phyloP scores from a whole-genome alignment of 768 basidiomycete genomes.

The Panaeolus cyanescens region DNA sequence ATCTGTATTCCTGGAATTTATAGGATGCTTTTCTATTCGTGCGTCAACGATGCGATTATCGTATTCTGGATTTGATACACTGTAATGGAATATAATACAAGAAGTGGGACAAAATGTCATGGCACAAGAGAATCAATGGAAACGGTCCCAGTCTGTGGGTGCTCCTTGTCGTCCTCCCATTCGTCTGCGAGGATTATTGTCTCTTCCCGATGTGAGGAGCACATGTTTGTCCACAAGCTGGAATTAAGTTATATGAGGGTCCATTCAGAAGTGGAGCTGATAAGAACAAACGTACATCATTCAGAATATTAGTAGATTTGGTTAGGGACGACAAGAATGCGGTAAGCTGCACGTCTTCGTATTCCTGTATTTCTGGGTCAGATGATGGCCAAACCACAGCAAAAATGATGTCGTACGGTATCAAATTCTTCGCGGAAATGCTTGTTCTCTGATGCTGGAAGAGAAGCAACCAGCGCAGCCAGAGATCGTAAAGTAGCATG shows the following conservation, averaged over 20 bases:
- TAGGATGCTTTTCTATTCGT: not conserved
- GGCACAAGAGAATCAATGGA: constrained; percentile 34
- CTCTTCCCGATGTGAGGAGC: constrained; percentile 54
- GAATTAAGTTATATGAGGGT: constrained; percentile 4
- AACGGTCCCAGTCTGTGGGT: constrained; percentile 56
- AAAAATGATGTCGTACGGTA: constrained; percentile 52
- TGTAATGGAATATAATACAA: not conserved
- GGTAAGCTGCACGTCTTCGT: constrained; percentile 93
- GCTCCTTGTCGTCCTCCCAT: constrained; percentile 45
- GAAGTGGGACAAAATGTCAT: not conserved
- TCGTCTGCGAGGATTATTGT: constrained; percentile 59
- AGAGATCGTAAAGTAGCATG: constrained; percentile 82
- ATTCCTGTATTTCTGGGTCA: constrained; percentile 63
- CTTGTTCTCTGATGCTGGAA: constrained; percentile 84
- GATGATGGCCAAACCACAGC: not conserved
- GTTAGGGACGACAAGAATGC: constrained; percentile 87
- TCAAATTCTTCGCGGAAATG: constrained; percentile 88
- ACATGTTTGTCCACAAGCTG: constrained; percentile 83
- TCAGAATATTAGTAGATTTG: constrained; percentile 83
- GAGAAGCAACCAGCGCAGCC: constrained; percentile 81
- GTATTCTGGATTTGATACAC: not conserved
- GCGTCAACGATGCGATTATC: not conserved
- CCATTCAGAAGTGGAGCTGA: constrained; percentile 7
- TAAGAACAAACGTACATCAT: constrained; percentile 66
- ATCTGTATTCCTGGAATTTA: not conserved